Base-by-base conservation (phyloP, 805 yeast genomes). In the Scheffersomyces coipomensis region DNA sequence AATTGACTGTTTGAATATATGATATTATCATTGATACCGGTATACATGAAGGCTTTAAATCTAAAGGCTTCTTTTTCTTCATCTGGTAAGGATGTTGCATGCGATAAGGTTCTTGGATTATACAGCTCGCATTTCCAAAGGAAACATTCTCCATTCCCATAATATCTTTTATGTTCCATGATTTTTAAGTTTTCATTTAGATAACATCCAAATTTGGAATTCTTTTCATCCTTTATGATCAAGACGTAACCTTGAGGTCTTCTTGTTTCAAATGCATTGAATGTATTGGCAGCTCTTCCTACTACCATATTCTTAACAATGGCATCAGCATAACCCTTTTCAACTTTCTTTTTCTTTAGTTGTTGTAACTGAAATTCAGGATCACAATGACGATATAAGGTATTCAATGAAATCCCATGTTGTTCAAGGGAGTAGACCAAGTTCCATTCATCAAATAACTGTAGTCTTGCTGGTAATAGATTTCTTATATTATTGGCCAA, bases 121-220 rank as follows among this genome's bases (percentile, higher is more conserved):
- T 37, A 71, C 22, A 56, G 62, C 45, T 79, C 85, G n/a, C 76
- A 54, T 47, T 83, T 85, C 96, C 97, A 91, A 17, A 91, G 69
- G 52, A 93, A 90, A 55, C 98, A 89, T 59, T 91, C 97, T 1
- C 97, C 97, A 62, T 90, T 90, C 1, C 99, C 99, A 51, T 83
- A 85, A 63, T 82, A 91, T 41, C 87, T 72, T 51, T 78, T 79
- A 35, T 77, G 76, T 35, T 87, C 95, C 41, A 82, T 76, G 1
- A 89, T 84, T 42, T 76, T 80, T 42, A 86, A 72, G 39, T 76
- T 70, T 49, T 87, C 96, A 58, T 88, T 88, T 34, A 81, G 48
- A 57, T 79, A 90, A 11, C 88, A 83, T 0, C 97, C 97, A 65
- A 90, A 89, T 31, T 78, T 60, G 19, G 78, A 75, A 40, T 78